These are phyloP conservation scores for Cylindrotheca fusiformis DNA, from an alignment of 108 stramenopile genomes.

Conservation along the genomic window DNA sequence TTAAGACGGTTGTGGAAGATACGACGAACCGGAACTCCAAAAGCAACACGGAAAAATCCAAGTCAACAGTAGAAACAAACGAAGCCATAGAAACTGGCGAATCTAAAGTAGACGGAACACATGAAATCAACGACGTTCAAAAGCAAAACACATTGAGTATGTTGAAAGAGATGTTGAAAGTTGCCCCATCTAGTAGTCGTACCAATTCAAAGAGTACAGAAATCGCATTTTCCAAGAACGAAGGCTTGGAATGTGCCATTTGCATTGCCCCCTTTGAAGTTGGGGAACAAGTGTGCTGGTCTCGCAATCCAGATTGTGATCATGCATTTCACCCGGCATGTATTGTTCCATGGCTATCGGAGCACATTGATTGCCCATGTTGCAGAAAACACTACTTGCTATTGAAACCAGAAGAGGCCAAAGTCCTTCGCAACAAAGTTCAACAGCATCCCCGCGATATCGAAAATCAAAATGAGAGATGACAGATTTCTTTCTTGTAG, in stretches of 20 bases:
- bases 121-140: too few species aligned
- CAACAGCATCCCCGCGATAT: not conserved
- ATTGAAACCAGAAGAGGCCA: conserved; percentile 29
- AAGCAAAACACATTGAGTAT: too few species aligned
- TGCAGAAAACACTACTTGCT: conserved; percentile 79
- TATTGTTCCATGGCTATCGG: conserved; percentile 68
- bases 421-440: not conserved
- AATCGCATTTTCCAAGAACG: conserved; percentile 32
- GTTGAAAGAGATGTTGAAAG: too few species aligned
- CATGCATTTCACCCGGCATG: conserved; percentile 75
- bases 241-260: too few species aligned
- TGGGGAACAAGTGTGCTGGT: conserved; percentile 66
- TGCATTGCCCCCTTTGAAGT: conserved; percentile 59
- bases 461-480: not conserved
- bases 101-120: too few species aligned
- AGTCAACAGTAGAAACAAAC: too few species aligned
- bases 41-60: too few species aligned
- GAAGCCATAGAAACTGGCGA: too few species aligned
- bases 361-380: conserved; percentile 68
- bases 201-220: too few species aligned
- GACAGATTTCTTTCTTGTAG: conserved; percentile 5
- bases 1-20: too few species aligned
- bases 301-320: conserved; percentile 58
- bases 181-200: too few species aligned
- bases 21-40: too few species aligned